phyloP scores from a whole-genome alignment of 2,329 filamentous ascomycete genomes.

The Diaporthe humulicola region DNA sequence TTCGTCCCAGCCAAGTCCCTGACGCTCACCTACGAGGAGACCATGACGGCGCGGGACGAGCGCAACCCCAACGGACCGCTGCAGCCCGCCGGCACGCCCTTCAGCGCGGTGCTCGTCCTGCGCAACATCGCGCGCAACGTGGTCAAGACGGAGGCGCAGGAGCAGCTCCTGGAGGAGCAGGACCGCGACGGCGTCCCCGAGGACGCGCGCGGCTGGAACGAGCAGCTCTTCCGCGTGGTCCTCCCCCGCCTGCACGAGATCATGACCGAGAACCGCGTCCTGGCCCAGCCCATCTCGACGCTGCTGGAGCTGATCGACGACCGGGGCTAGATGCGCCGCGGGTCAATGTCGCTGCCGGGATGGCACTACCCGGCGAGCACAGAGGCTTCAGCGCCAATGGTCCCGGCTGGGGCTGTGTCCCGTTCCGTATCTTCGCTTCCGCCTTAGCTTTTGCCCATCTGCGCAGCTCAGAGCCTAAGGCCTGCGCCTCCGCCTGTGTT shows the following conservation, averaged over 20 bases:
- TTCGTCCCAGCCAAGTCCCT: conserved; percentile 69
- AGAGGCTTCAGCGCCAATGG: no score
- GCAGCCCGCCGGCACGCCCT: conserved; percentile 82
- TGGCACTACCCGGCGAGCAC: background rate
- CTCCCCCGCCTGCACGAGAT: conserved; percentile 76
- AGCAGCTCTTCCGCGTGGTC: conserved; percentile 75
- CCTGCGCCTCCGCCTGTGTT: no score
- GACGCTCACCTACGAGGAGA: conserved; percentile 68
- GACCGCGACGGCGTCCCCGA: conserved; percentile 61
- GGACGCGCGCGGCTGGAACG: conserved; percentile 69
- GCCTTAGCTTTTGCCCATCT: no score
- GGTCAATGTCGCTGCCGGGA: background rate
- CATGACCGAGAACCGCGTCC: conserved; percentile 75
- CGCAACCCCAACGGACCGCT: conserved; percentile 68
- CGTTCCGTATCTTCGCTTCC: no score
- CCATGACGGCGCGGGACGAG: conserved; percentile 68
- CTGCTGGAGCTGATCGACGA: conserved; percentile 51
- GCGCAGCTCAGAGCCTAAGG: no score
- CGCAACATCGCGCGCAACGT: conserved; percentile 82
- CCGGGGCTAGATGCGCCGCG: conserved; percentile 3
- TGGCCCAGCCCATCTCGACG: conserved; percentile 57
- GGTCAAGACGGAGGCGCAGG: conserved; percentile 71
- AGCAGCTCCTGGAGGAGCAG: conserved; percentile 64
- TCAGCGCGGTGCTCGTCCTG: conserved; percentile 82
- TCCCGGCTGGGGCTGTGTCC: no score